Evolutionary conservation across 106 monocot genomes (phyloP), one percentile per base, ranked within the genome.

Genomic region (Dendrobium nobile): DNA sequence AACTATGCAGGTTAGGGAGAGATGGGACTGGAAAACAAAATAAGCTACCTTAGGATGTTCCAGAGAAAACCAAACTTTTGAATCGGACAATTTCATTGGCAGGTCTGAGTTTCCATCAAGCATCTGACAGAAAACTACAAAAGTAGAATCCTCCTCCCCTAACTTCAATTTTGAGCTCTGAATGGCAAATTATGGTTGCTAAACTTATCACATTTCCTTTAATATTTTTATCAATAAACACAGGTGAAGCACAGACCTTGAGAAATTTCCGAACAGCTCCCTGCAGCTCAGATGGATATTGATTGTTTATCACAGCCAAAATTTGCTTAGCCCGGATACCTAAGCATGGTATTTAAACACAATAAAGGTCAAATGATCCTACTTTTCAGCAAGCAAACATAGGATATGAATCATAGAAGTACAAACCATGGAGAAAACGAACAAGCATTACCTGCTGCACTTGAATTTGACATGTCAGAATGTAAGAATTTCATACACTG

Each of bases 41-140:
- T 9, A 13, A 13, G 15, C 47, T 81, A 98, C 97, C 94, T 94
- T 88, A 20, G 94, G 97, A 86, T 94, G 94, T 67, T 98, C 90
- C 75, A 94, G 89, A 78, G 85, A 91, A 70, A 98, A 88, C 91
- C 89, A 98, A 31, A 91, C 45, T 81, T 92, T 91, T 51, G 92
- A 89, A 77, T 94, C 87, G 74, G 87, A 82, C 0, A 82, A 78
- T 79, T 87, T 82, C 19, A 58, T 33, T 77, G 88, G 47, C 45
- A 77, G 80, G 54, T 87, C 84, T 58, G 78, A 73, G 61, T 76
- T 84, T 78, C 81, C 88, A 84, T 89, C 91, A 81, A 94, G 82
- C 79, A 92, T 83, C 72, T 78, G 47, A 73, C 79, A 82, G 17
- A 98, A 80, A 54, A 72, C 80, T 28, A 79, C 20, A 9, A 87